Evolutionary conservation across 768 basidiomycete genomes (phyloP).

Genomic region (Rhizopogon rudus): DNA sequence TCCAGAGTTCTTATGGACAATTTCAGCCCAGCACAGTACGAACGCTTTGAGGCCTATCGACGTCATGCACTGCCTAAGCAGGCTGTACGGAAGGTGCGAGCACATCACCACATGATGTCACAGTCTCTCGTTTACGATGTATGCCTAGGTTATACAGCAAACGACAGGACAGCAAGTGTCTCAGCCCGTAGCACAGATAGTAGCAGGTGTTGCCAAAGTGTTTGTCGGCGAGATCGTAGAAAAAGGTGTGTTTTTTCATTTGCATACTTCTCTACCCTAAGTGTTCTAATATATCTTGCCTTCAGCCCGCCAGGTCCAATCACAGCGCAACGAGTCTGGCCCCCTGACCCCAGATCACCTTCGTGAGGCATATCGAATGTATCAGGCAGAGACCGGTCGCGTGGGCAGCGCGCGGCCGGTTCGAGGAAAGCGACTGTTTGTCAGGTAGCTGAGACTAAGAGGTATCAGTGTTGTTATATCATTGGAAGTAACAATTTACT

Average conservation of each 20-base stretch:
- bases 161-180: slow-evolving; percentile 77
- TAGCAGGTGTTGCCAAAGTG: slow-evolving; percentile 87
- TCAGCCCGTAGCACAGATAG: slow-evolving; percentile 81
- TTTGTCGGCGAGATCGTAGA: slow-evolving; percentile 93
- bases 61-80: slow-evolving; percentile 81
- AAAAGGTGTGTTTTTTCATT: slow-evolving; percentile 47
- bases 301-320: slow-evolving; percentile 73
- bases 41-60: slow-evolving; percentile 85
- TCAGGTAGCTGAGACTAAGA: slow-evolving; percentile 15
- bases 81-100: slow-evolving; percentile 66
- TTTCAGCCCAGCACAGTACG: slow-evolving; percentile 78
- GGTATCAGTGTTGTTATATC: not conserved
- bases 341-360: slow-evolving; percentile 86
- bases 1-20: slow-evolving; percentile 86
- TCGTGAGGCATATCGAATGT: slow-evolving; percentile 82
- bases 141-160: slow-evolving; percentile 73
- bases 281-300: not conserved
- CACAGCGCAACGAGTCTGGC: slow-evolving; percentile 64
- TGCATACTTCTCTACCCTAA: not conserved
- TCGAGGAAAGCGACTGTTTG: slow-evolving; percentile 68
- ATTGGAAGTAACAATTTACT: not conserved
- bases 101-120: slow-evolving; percentile 3
- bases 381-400: slow-evolving; percentile 75
- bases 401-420: slow-evolving; percentile 75
- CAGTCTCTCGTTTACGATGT: not conserved